Evolutionary conservation across 2,329 filamentous ascomycete species (phyloP), one percentile per base, ranked within the genome.

Genomic region (Microcera coccophila): DNA sequence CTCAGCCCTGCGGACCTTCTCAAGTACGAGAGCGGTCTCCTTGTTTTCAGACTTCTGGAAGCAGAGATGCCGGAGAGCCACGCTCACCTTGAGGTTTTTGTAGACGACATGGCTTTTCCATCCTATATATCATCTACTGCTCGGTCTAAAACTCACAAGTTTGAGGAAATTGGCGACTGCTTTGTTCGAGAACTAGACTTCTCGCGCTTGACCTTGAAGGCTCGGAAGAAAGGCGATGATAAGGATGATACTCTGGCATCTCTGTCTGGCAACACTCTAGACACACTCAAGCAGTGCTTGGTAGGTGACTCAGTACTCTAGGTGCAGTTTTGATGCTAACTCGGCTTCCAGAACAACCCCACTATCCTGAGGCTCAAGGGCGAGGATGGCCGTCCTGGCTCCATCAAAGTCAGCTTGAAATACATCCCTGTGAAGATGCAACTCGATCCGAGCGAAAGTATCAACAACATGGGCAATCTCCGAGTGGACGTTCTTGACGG

Each of bases 121-220:
- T 86, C 90, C 1, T 97, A 95, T 62, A 76, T 80, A 2, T 94
- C 90, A 10, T 82, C 86, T 1, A 88, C 82, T 50, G 84, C 90
- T 22, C 83, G 80, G 59, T 78, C 75, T 31, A 84, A 76, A 55
- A 71, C 75, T 10, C 78, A 83, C 60, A 86, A 80, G 39, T 89
- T 97, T 65, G 87, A 93, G 55, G 93, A 98, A 67, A 90, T 90
- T 59, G 90, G 91, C 37, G 93, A 98, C 66, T 93, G 90, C 41
- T 90, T 98, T 67, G 87, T 98, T 47, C 88, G 93, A 48, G 93
- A 98, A 65, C 76, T 98, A n/a, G 94, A 98, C 52, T 90, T 96
- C 57, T 98, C 93, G 3, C 87, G 85, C 53, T 81, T 98, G 45
- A 97, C 90, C 0, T 76, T 98, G 51, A 87, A 90, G 44, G 76